Evolutionary conservation across 1,284 basidiomycete species (phyloP), one percentile per base, ranked within the genome.

Genomic region (Kalmanozyma brasiliensis): DNA sequence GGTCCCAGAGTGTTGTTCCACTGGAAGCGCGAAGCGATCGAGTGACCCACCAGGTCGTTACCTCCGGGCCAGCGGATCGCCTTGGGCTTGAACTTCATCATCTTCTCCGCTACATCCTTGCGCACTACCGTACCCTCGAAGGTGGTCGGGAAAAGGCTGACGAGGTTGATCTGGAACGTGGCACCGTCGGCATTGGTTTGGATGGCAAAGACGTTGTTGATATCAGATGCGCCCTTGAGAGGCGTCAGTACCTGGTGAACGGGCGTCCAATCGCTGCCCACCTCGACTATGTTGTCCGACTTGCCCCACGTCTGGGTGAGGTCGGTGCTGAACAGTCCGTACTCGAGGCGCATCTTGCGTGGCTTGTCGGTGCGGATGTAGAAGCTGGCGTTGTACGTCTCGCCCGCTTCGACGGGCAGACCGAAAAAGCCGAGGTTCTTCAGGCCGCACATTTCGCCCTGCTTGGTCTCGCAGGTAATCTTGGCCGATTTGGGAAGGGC

Each of bases 11-110:
- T 89, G 4, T 85, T 84, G 68, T 89, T 87, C 89, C 89, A 90
- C 77, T 87, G 85, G 89, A 89, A 90, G 17, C 88, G 84, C 1
- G 85, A 85, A 7, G 82, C 84, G 43, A 84, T 69, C 20, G 85
- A 86, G 82, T 66, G 70, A 26, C 84, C 49, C 61, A 86, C 86
- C 41, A 87, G 76, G 61, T 87, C 87, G 65, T 88, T 87, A 11
- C 85, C 85, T 42, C 89, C 89, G 14, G 89, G 89, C 77, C 89
- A 86, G 30, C 89, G 85, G 83, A 88, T 89, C 78, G 89, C 88
- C 7, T 86, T 84, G 42, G 89, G 88, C 10, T 85, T 85, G 84
- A 88, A 87, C 35, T 86, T 86, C n/a, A 85, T 84, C 49, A 90
- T 29, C 52, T 87, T 87, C 73, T 87, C 84, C 1, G 89, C 88